phyloP scores from a whole-genome alignment of 2,329 filamentous ascomycete species.

The Botrytis galanthina region DNA sequence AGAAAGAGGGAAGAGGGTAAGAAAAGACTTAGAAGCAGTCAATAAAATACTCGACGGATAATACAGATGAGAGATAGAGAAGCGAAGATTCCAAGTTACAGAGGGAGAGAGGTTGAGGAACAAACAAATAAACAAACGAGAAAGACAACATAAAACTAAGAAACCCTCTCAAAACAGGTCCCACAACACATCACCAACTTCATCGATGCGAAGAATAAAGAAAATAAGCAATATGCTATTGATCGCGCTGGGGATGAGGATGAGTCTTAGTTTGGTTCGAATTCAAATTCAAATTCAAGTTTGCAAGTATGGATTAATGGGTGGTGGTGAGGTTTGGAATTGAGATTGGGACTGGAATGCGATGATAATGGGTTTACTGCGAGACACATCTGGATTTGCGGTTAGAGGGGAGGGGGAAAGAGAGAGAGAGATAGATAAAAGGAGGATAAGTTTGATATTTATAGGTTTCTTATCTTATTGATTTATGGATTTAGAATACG shows the following conservation, averaged over 20 bases:
- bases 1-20: conserved; percentile 41
- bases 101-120: not conserved
- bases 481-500: not conserved
- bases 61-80: too few species aligned
- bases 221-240: conserved; percentile 43
- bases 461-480: not conserved
- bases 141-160: not conserved
- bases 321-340: not conserved
- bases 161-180: conserved; percentile 14
- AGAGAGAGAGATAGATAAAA: too few species aligned
- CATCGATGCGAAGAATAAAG: conserved; percentile 48
- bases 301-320: not conserved
- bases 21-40: not conserved
- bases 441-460: not conserved
- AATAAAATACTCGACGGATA: too few species aligned
- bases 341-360: not conserved
- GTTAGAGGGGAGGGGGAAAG: too few species aligned
- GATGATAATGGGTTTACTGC: not conserved
- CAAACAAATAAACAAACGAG: not conserved
- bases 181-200: conserved; percentile 52
- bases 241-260: conserved; percentile 24
- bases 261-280: not conserved
- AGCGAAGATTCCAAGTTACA: too few species aligned
- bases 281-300: too few species aligned
- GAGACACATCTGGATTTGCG: not conserved